Base-by-base conservation (phyloP, 1,284 basidiomycete genomes). In the Sanghuangporus sanghuang region DNA sequence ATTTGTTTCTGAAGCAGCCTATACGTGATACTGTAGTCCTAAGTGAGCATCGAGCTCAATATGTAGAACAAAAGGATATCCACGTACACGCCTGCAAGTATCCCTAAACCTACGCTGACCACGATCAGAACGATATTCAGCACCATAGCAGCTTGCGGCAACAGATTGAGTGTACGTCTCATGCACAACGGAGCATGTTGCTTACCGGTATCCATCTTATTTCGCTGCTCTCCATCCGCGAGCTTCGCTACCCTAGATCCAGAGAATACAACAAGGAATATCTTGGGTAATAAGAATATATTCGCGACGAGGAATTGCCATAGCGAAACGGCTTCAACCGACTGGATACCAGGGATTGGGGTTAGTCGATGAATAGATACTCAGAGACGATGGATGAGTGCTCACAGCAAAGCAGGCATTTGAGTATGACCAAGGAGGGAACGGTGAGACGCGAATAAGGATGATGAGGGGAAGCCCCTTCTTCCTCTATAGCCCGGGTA, bases 341-440 rank as follows among this genome's bases (percentile, higher is more conserved):
- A 89, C 87, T 91, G 52, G 53, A 35, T 11, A 23, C 5, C 32
- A 9, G 6, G 18, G 27, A 52, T 11, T 32, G 18, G 27, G 50
- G 27, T 0, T 32, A 32, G 27, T 32, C 27, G 4, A 32, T 32
- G 27, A 32, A 32, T 5, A 3, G 3, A 5, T 32, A 32, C 27
- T 32, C 27, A 32, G 27, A 32, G 27, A 32, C 27, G 27, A 3
- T 32, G 27, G 0, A 3, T 32, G n/a, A 23, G 27, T 3, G 77
- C 86, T 76, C 67, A 89, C 89, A 44, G 90, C 86, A 70, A 93
- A 92, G 12, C 93, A 76, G 0, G 86, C 78, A 68, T 92, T 93
- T 14, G 88, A 85, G 70, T 92, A 93, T 0, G 87, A 86, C 90
- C 90, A 89, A 18, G 92, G 90, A 60, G 92, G 90, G 71, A 94